Evolutionary conservation across 164 flowering plant species (phyloP).

Genomic region (Vitis riparia): DNA sequence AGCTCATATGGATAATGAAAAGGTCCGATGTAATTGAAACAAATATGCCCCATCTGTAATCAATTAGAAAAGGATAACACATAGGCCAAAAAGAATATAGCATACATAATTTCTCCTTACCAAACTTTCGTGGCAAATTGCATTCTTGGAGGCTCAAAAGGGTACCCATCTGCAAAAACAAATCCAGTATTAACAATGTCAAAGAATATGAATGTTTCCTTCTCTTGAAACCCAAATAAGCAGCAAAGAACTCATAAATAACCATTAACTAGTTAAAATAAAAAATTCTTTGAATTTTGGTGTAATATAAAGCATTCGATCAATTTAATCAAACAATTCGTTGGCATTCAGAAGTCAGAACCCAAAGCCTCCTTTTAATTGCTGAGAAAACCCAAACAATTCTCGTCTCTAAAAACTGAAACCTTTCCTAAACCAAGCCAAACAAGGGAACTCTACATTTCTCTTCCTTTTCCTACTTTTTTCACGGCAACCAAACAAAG

Average conservation of each 20-base stretch:
- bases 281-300: too few relatives aligned
- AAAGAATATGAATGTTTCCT: background rate
- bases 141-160: conserved; percentile 98
- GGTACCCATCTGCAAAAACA: conserved; percentile 81
- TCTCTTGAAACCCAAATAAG: background rate
- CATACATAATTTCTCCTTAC: conserved; percentile 39
- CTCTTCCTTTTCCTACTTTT: too few relatives aligned
- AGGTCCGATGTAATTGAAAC: background rate
- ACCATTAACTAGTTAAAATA: background rate
- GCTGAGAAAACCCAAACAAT: too few relatives aligned
- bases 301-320: too few relatives aligned
- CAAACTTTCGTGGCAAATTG: conserved; percentile 90
- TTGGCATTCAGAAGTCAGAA: too few relatives aligned
- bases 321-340: too few relatives aligned
- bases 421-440: too few relatives aligned
- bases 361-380: too few relatives aligned
- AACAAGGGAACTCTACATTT: too few relatives aligned
- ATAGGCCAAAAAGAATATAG: background rate
- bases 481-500: too few relatives aligned
- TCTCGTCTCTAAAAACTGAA: too few relatives aligned
- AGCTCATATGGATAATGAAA: too few relatives aligned
- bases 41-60: background rate
- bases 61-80: background rate
- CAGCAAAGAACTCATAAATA: background rate
- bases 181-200: background rate